Evolutionary conservation across 2,329 filamentous ascomycete genomes (phyloP).

Genomic region (Penicillium sp.): DNA sequence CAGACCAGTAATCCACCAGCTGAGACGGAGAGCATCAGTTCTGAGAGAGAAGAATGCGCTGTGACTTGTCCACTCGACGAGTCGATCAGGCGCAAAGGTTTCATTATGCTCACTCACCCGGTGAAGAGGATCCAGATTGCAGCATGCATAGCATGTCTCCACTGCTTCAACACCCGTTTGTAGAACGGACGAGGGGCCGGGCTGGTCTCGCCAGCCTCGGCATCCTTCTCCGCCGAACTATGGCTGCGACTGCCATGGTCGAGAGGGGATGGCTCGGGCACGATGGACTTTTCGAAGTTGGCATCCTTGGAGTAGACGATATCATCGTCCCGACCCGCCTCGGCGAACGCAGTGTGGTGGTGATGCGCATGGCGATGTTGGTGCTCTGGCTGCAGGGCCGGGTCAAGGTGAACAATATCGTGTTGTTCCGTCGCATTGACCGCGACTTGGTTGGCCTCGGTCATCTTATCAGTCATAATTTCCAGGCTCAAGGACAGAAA

Average conservation of each 20-base stretch:
- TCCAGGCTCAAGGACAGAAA: not conserved
- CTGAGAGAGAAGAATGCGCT: not conserved
- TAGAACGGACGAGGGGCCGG: conserved; percentile 25
- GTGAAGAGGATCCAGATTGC: conserved; percentile 48
- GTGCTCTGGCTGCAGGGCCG: conserved; percentile 32
- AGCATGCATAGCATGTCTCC: conserved; percentile 40
- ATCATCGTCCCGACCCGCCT: conserved; percentile 38
- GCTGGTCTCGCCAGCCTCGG: conserved; percentile 35
- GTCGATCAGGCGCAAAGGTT: not conserved
- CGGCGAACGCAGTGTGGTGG: conserved; percentile 33
- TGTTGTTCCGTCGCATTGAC: not conserved
- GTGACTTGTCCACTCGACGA: not conserved
- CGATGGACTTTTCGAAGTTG: conserved; percentile 35
- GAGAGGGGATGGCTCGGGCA: conserved; percentile 31
- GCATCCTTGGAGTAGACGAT: conserved; percentile 45
- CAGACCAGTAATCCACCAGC: conserved; percentile 73
- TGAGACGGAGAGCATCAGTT: conserved; percentile 21
- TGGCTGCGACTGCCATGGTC: conserved; percentile 33
- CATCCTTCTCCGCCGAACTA: conserved; percentile 25
- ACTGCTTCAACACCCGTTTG: conserved; percentile 24
- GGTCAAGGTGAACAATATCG: conserved; percentile 18
- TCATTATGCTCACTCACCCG: conserved; percentile 38
- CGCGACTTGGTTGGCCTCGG: not conserved
- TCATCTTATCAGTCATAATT: conserved; percentile 5
- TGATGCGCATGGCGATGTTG: conserved; percentile 38